Conservation (phyloP, 179 eudicot species). For the Silene noctiflora region DNA sequence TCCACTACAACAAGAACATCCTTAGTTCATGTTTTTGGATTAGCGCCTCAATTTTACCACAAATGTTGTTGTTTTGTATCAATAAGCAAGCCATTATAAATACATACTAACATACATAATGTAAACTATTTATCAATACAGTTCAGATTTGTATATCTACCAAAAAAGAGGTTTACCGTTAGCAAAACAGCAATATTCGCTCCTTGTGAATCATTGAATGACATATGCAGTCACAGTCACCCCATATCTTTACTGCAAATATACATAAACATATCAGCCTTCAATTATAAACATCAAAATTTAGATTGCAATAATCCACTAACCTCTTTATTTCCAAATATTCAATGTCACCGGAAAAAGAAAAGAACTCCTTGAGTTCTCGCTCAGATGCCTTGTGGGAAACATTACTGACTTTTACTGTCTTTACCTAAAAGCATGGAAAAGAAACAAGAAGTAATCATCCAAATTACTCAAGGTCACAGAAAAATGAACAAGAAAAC, state of each 20-base stretch:
- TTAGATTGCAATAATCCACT: not conserved
- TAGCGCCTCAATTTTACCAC: not conserved
- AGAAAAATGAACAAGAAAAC: not conserved
- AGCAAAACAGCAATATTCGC: slow-evolving; percentile 90
- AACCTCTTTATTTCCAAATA: slow-evolving; percentile 81
- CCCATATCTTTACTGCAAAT: slow-evolving; percentile 57
- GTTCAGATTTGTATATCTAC: not conserved
- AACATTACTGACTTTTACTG: slow-evolving; percentile 82
- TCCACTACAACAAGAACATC: not conserved
- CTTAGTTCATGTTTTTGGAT: not conserved
- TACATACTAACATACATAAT: not conserved
- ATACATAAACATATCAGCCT: slow-evolving; percentile 3
- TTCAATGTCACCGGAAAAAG: slow-evolving; percentile 83
- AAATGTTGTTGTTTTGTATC: no score
- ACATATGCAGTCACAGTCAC: slow-evolving; percentile 67
- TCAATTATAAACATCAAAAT: slow-evolving; percentile 4
- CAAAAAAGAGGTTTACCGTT: slow-evolving; percentile 41
- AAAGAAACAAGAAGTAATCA: not conserved
- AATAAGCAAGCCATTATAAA: not conserved
- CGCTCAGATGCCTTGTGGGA: slow-evolving; percentile 65
- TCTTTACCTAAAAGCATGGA: slow-evolving; percentile 43
- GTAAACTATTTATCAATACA: not conserved
- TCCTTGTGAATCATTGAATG: slow-evolving; percentile 75
- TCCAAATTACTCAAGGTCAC: not conserved
- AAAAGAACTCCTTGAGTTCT: slow-evolving; percentile 82